Base-by-base conservation (phyloP, 1,284 basidiomycete species). In the Austropuccinia psidii region DNA sequence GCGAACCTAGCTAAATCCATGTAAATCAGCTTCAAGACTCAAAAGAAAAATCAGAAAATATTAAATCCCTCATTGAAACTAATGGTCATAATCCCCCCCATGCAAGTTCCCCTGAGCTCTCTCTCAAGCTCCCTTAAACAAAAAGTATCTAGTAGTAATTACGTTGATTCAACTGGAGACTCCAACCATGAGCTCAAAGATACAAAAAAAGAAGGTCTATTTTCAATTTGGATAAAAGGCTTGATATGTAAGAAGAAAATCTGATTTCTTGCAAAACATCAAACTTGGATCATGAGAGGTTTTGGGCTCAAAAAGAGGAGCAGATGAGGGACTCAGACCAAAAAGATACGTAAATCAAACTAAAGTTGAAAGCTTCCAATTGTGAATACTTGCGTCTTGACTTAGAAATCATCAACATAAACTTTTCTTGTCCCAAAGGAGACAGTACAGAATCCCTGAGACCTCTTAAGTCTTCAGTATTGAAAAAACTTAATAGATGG, bases 261-360 rank as follows among this genome's bases (percentile, higher is more conserved):
- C 47, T 45, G 13, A 31, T 19, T 21, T 17, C 41, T 19, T n/a
- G 17, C n/a, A 45, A 62, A 39, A 43, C 13, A 37, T 45, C 47
- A 24, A 45, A 39, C 21, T 45, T 62, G 33, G 60, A 62, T 19
- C 60, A 45, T 45, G 60, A 62, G 33, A 62, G 35, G 47, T 62
- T 62, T 45, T 19, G 29, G 39, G 24, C 37, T 27, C 41, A 62
- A 17, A 62, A 62, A 45, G 60, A 62, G 31, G 60, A 62, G 35
- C 60, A 31, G 21, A 3, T 31, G 24, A 62, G 35, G 33, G 60
- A 62, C 21, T 62, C 60, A 21, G 47, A n/a, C 21, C 60, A 45
- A 29, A 62, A 62, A 17, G 60, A 62, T 31, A 62, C 29, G 39
- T 39, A 62, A 62, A 39, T 62, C n/a, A 45, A 41, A n/a, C 15